A percentile compares a stretch with the other conserved stretches of the same genome.
Conservation (phyloP, 129 eudicot genomes). For the Pulicaria dysenterica region DNA sequence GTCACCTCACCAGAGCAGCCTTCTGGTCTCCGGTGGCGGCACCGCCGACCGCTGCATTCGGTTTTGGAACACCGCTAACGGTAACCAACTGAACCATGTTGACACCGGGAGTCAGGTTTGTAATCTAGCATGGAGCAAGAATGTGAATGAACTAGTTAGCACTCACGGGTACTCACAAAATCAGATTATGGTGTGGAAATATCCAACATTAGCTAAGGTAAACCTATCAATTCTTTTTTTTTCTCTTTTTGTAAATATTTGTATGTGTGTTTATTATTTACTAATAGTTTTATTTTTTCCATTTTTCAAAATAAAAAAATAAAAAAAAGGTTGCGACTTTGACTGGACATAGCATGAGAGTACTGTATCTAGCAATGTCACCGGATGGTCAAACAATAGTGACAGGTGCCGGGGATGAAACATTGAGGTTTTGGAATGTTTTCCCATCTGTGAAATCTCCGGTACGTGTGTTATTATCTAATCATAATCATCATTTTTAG, state of each 20-base stretch:
- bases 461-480: conserved; percentile 33
- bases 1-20: conserved; percentile 92
- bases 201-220: conserved; percentile 92
- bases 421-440: conserved; percentile 91
- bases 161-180: conserved; percentile 98
- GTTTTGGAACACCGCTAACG: conserved; percentile 91
- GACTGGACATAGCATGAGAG: conserved; percentile 92
- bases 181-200: conserved; percentile 98
- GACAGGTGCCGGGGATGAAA: conserved; percentile 98
- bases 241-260: neutral
- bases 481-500: too few relatives aligned
- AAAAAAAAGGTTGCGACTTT: conserved; percentile 76
- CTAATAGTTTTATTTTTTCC: neutral
- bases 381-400: conserved; percentile 99
- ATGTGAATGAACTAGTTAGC: conserved; percentile 93
- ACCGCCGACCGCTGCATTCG: conserved; percentile 97
- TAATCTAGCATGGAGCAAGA: conserved; percentile 95
- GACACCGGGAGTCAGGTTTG: conserved; percentile 99
- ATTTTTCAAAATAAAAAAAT: neutral
- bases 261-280: neutral
- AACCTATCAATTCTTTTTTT: neutral
- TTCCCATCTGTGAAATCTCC: conserved; percentile 88
- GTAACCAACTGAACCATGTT: conserved; percentile 75
- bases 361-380: conserved; percentile 84
- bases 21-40: conserved; percentile 96